Percentiles rank a stretch among this genome's conserved stretches.
phyloP scores from a whole-genome alignment of 2,329 filamentous ascomycete species.

The Rasamsonia emersonii region DNA sequence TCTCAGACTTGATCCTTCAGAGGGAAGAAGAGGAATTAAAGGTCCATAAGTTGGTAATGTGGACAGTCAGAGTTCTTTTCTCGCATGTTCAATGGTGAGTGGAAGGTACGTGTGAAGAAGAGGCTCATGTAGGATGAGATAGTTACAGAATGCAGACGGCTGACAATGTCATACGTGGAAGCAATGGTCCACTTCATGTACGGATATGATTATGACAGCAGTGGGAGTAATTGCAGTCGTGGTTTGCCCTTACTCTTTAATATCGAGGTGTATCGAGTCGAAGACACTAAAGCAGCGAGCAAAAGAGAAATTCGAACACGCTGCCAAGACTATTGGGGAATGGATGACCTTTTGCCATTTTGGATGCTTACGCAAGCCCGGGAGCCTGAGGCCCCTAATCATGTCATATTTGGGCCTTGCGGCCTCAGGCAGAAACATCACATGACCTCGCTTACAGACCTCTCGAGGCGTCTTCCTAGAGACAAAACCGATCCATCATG shows the following conservation, averaged over 20 bases:
- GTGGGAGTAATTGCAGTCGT: constrained; percentile 8
- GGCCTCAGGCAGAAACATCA: too few species aligned
- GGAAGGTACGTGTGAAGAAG: constrained; percentile 1
- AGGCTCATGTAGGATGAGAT: background rate
- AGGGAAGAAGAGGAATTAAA: constrained; percentile 8
- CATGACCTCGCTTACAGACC: too few species aligned
- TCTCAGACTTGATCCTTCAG: too few species aligned
- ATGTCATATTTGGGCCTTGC: too few species aligned
- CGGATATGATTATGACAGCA: constrained; percentile 15
- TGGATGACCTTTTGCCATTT: too few species aligned
- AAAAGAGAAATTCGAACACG: too few species aligned
- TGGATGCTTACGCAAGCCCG: too few species aligned
- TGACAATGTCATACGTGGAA: constrained; percentile 10
- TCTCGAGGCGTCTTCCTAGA: too few species aligned
- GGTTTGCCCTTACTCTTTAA: constrained; percentile 16
- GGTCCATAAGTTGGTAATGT: constrained; percentile 4
- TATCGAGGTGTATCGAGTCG: constrained; percentile 17
- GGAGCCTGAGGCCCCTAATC: too few species aligned
- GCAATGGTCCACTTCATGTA: constrained; percentile 21
- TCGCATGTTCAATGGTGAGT: constrained; percentile 1
- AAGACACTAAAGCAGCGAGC: too few species aligned
- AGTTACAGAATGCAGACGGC: background rate
- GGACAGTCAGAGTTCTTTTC: constrained; percentile 4
- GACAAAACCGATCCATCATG: too few species aligned
- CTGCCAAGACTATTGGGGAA: too few species aligned